These are phyloP conservation scores for Solanum chmielewskii DNA, from an alignment of 257 asterid species.

Conservation along the genomic window DNA sequence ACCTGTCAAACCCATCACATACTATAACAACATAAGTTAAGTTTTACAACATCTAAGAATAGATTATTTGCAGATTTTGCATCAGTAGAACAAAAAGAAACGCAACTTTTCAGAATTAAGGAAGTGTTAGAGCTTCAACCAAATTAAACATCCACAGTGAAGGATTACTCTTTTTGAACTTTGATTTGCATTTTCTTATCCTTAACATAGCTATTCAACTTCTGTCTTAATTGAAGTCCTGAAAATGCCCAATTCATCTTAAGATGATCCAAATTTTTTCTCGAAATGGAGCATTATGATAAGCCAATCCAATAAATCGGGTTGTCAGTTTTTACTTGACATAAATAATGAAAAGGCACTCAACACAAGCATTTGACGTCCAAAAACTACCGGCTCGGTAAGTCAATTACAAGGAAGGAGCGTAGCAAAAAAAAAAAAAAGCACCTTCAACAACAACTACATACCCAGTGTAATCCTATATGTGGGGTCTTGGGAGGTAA, in stretches of 20 bases:
- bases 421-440: neutral
- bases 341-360: neutral
- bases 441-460: neutral
- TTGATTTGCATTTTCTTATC: neutral
- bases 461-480: neutral
- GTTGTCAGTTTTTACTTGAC: neutral
- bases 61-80: neutral
- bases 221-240: neutral
- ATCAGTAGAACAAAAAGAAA: neutral
- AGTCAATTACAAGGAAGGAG: neutral
- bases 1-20: conserved; percentile 40
- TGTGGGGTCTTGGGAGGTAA: neutral
- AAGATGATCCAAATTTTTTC: neutral
- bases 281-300: neutral
- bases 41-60: neutral
- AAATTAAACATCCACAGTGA: neutral
- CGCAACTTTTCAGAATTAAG: neutral
- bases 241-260: neutral
- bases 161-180: neutral
- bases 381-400: neutral
- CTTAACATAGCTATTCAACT: neutral
- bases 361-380: neutral
- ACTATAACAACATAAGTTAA: neutral
- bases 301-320: neutral
- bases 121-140: neutral